Conservation (phyloP, 495 filamentous ascomycete species). For the Entonaema liquescens region DNA sequence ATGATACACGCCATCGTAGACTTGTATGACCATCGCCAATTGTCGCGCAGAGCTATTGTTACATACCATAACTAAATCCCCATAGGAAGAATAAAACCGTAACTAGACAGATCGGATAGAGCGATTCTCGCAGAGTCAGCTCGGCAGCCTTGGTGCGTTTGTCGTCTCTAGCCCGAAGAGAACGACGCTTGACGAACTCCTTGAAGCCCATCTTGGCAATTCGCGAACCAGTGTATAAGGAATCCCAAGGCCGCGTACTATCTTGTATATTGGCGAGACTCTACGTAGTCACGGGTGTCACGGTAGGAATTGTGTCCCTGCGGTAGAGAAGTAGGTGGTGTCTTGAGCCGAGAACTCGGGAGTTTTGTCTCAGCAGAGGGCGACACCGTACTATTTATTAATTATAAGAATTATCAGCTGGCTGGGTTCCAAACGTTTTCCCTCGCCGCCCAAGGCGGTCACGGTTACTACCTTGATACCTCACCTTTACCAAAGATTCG, state of each 20-base stretch:
- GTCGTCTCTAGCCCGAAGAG: conserved; percentile 54
- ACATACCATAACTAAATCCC: conserved; percentile 76
- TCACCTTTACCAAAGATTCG: conserved; percentile 7
- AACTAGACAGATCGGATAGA: conserved; percentile 61
- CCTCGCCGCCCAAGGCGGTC: not conserved
- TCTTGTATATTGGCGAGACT: conserved; percentile 54
- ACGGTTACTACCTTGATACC: conserved; percentile 14
- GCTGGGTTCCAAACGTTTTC: not conserved
- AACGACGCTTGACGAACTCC: conserved; percentile 46
- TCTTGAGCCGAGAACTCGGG: conserved; percentile 18
- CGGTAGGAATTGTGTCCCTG: conserved; percentile 12
- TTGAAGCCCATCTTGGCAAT: conserved; percentile 45
- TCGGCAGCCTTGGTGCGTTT: conserved; percentile 64
- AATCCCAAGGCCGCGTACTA: conserved; percentile 40
- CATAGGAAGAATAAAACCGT: conserved; percentile 85
- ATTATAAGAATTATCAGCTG: conserved; percentile 5
- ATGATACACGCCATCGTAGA: not conserved
- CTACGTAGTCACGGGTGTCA: conserved; percentile 16
- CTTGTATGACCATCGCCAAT: not conserved
- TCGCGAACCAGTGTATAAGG: not conserved
- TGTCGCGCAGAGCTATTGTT: not conserved
- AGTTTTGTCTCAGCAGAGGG: not conserved
- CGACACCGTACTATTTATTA: conserved; percentile 19
- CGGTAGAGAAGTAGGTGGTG: not conserved
- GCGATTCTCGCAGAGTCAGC: conserved; percentile 66